Base-by-base conservation (phyloP, 768 basidiomycete genomes). In the Sarcodon aspratus region DNA sequence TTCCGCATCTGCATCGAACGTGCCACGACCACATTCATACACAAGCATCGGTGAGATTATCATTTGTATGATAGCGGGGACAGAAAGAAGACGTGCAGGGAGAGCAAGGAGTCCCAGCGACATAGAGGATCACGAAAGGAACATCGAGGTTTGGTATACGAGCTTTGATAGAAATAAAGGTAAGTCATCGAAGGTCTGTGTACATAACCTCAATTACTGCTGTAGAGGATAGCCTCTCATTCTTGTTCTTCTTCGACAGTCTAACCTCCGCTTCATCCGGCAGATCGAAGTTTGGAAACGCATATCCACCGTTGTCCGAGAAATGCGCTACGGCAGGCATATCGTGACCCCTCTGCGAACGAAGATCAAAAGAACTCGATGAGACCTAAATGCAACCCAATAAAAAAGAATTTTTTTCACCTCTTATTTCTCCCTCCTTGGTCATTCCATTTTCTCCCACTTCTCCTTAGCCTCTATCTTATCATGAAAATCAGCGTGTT, bases 51-150 rank as follows among this genome's bases (percentile, higher is more conserved):
- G 52, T 33, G 94, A 73, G 52, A 93, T 81, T 38, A 70, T n/a
- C 50, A 70, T 75, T 65, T 96, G 93, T 10, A 85, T 59, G 35
- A 90, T 64, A 0, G 90, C 80, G 5, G 94, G 94, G 2, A 90
- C 59, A 3, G 85, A 67, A 10, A 98, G 75, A 7, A 89, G 65
- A 0, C 65, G 69, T 13, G 69, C 61, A 0, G 92, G 90, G 5
- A 96, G 69, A 0, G 93, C 78, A n/a, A n/a, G 88, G 9, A 96
- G 53, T 10, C 88, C 89, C 36, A 94, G 64, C 7, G 91, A 87
- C 49, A 94, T 85, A 7, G 89, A 85, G 0, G 94, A 95, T 4
- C 94, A 84, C 6, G 94, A 95, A 51, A 97, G 61, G 68, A 97
- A 96, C 43, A 96, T 93, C 37, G 88, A 88, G 17, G 87, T 78